Conservation (phyloP, 225 moss, liverwort and hornwort species). For the Thuidium tamariscinum region DNA sequence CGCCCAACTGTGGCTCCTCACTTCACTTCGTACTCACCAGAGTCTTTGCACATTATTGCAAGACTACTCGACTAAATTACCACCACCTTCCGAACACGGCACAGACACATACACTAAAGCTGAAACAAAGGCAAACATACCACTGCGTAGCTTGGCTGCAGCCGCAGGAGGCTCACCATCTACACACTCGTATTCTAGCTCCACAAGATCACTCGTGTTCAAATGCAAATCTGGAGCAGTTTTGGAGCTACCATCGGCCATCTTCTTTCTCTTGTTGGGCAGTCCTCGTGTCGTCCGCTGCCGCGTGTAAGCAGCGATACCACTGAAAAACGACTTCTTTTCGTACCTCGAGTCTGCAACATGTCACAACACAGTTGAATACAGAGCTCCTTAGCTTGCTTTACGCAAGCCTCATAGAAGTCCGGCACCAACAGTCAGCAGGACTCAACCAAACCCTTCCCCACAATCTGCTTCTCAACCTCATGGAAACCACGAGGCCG, state of each 20-base stretch:
- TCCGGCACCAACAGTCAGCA: conserved; percentile 35
- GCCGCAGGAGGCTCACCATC: conserved; percentile 99
- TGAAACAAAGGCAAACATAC: conserved; percentile 41
- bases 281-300: conserved; percentile 84
- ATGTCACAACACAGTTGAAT: conserved; percentile 21
- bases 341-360: conserved; percentile 64
- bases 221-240: conserved; percentile 61
- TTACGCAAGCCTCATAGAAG: conserved; percentile 53
- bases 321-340: conserved; percentile 62
- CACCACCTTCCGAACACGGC: background rate
- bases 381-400: conserved; percentile 55
- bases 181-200: conserved; percentile 76
- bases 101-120: background rate
- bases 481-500: background rate
- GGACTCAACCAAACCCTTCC: background rate
- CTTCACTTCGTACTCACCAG: background rate
- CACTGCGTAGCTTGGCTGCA: conserved; percentile 98
- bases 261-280: conserved; percentile 72
- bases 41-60: background rate
- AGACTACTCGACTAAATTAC: background rate
- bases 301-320: conserved; percentile 68
- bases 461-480: background rate
- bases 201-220: conserved; percentile 71
- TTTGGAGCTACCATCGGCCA: conserved; percentile 40
- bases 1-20: background rate